Conservation (phyloP, 2,329 filamentous ascomycete species). For the Emergomyces orientalis region DNA sequence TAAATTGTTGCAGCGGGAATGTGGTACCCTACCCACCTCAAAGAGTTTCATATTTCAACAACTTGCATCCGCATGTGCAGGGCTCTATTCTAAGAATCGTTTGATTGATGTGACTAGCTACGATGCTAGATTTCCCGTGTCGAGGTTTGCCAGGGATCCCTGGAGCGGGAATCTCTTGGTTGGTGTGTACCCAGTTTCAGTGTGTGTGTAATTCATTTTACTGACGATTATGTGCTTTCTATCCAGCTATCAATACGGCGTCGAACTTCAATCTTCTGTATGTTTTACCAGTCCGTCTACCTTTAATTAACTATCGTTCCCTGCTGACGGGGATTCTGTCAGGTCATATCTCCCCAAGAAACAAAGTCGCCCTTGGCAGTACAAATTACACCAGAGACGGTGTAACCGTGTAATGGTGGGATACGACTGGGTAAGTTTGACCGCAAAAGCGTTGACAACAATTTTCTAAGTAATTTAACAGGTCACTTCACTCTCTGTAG, state of each 20-base stretch:
- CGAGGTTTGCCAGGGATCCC: conserved; percentile 27
- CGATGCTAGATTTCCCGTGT: conserved; percentile 21
- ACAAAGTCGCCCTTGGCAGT: conserved; percentile 9
- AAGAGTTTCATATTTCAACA: conserved; percentile 20
- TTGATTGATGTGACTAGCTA: conserved; percentile 25
- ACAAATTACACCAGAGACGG: conserved; percentile 1
- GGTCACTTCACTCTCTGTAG: conserved; percentile 31
- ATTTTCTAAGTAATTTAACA: conserved; percentile 12
- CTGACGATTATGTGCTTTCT: conserved; percentile 21
- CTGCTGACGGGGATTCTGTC: neutral
- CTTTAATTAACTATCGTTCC: conserved; percentile 2
- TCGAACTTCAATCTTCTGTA: conserved; percentile 11
- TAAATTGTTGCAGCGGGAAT: conserved; percentile 22
- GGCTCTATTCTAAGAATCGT: conserved; percentile 24
- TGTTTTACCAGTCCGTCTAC: neutral
- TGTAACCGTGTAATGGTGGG: conserved; percentile 2
- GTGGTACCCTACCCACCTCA: conserved; percentile 18
- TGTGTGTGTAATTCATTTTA: neutral
- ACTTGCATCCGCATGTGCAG: conserved; percentile 25
- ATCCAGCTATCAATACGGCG: conserved; percentile 13
- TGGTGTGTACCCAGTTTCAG: conserved; percentile 21
- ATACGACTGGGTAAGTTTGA: conserved; percentile 13
- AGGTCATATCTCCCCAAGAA: conserved; percentile 9
- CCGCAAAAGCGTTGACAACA: neutral
- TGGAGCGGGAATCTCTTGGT: conserved; percentile 29